Percentiles rank a stretch among this genome's conserved stretches.
Conservation (phyloP, 768 basidiomycete species). For the Clavaria fumosa region DNA sequence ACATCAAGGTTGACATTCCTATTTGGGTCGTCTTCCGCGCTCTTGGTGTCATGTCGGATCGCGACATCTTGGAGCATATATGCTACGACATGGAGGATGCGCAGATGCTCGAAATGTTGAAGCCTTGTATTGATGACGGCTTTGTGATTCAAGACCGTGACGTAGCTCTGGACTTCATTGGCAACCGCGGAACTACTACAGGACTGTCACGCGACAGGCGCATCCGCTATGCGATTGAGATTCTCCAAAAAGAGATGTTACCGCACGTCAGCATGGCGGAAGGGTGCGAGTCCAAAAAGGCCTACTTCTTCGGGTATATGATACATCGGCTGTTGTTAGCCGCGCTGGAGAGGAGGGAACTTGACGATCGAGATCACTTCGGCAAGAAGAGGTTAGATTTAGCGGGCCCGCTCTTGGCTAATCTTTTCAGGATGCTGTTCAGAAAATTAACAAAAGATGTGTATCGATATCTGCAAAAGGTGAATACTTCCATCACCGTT, state of each 20-base stretch:
- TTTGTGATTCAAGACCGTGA: slow-evolving; percentile 97
- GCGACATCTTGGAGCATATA: slow-evolving; percentile 95
- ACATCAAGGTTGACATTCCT: slow-evolving; percentile 96
- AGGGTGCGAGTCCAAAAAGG: slow-evolving; percentile 95
- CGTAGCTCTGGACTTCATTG: slow-evolving; percentile 95
- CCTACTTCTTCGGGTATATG: slow-evolving; percentile 99
- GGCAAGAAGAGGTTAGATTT: slow-evolving; percentile 96
- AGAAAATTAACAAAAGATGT: slow-evolving; percentile 94
- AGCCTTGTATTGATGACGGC: slow-evolving; percentile 96
- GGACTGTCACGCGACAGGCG: slow-evolving; percentile 85
- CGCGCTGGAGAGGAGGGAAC: slow-evolving; percentile 82
- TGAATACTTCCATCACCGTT: slow-evolving; percentile 16
- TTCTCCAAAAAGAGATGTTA: slow-evolving; percentile 95
- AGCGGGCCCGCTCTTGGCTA: slow-evolving; percentile 91
- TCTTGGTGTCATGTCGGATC: slow-evolving; percentile 92
- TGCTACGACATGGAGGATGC: slow-evolving; percentile 95
- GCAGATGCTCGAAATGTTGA: slow-evolving; percentile 95
- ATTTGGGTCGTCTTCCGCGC: slow-evolving; percentile 99
- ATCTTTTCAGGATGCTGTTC: slow-evolving; percentile 95
- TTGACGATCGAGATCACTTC: slow-evolving; percentile 99
- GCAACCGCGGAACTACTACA: slow-evolving; percentile 91
- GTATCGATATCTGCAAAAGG: slow-evolving; percentile 94
- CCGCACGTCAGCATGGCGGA: slow-evolving; percentile 95
- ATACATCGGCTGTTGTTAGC: slow-evolving; percentile 90
- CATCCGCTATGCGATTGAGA: slow-evolving; percentile 93